Conservation (phyloP, 169 alveolate genomes). For the Eimeria praecox region DNA sequence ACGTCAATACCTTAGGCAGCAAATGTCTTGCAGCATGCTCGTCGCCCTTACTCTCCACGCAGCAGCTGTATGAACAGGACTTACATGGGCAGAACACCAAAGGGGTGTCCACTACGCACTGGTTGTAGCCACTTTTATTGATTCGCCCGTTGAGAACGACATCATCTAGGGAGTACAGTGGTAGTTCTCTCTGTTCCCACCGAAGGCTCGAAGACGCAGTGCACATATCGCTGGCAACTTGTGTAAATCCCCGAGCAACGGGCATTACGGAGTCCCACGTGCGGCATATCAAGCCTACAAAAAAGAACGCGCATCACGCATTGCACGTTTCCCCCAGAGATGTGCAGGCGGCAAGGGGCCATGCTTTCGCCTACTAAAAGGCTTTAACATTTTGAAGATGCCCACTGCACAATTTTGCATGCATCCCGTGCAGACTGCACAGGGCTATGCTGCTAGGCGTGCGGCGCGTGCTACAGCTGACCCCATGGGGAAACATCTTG, state of each 20-base stretch:
- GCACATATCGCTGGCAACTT: constrained; percentile 55
- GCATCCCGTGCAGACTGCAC: background rate
- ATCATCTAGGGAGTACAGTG: constrained; percentile 51
- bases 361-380: background rate
- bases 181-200: constrained; percentile 61
- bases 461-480: constrained; percentile 6
- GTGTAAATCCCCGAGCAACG: constrained; percentile 67
- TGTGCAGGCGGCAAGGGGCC: background rate
- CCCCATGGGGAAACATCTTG: constrained; percentile 61
- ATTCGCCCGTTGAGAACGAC: background rate
- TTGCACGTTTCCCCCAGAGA: background rate
- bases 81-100: constrained; percentile 70
- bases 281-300: constrained; percentile 49
- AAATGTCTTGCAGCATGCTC: background rate
- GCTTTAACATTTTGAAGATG: background rate
- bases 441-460: background rate
- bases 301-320: background rate
- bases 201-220: constrained; percentile 15
- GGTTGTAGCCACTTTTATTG: constrained; percentile 43
- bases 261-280: constrained; percentile 50
- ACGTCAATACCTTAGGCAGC: background rate
- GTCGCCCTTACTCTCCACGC: background rate
- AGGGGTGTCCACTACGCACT: constrained; percentile 36
- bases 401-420: background rate
- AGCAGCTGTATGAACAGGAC: background rate